These are phyloP conservation scores for Cryptosporidium bovis DNA, from an alignment of 169 alveolate genomes.

Conservation along the genomic window DNA sequence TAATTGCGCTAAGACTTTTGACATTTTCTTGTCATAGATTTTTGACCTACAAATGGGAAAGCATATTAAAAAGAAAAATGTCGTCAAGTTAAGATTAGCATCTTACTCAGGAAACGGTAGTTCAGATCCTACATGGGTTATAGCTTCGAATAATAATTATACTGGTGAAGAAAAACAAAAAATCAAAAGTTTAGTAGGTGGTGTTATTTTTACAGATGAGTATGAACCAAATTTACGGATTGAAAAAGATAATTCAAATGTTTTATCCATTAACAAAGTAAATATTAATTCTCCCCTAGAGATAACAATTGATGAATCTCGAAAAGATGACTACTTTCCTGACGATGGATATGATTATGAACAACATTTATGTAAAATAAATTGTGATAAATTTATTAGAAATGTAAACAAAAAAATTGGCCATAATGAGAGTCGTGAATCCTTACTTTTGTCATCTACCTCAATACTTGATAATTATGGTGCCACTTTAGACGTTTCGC, in stretches of 20 bases:
- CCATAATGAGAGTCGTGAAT: neutral
- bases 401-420: neutral
- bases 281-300: neutral
- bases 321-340: constrained; percentile 22
- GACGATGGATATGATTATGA: constrained; percentile 74
- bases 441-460: constrained; percentile 1
- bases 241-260: neutral
- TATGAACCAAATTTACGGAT: neutral
- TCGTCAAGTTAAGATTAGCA: constrained; percentile 14
- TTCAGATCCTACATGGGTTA: constrained; percentile 8
- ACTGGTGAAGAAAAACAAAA: constrained; percentile 34
- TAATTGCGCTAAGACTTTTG: no score
- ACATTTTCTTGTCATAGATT: no score
- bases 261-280: neutral
- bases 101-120: neutral
- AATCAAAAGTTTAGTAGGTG: constrained; percentile 34
- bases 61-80: constrained; percentile 19
- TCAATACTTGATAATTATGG: constrained; percentile 1
- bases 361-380: constrained; percentile 37
- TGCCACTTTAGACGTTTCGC: neutral
- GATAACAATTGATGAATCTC: neutral
- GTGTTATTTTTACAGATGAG: constrained; percentile 44
- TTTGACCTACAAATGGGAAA: constrained; percentile 5
- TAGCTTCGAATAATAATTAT: constrained; percentile 21
- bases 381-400: neutral